A percentile compares a stretch with the other conserved stretches of the same genome.
Evolutionary conservation across 805 yeast species (phyloP).

Genomic region (Dipodascus geniculatus): DNA sequence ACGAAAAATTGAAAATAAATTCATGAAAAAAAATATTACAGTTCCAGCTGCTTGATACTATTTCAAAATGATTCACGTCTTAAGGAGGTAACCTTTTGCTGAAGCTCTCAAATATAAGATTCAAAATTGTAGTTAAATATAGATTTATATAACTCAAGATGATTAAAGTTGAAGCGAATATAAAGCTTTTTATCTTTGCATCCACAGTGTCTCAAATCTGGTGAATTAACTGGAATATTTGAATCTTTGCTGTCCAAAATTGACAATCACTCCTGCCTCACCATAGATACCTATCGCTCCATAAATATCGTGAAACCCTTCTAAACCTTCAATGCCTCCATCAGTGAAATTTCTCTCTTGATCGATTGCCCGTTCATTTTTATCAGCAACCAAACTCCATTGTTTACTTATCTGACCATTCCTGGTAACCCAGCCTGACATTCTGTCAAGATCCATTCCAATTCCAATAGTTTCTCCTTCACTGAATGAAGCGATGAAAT

Average conservation of each 20-base stretch:
- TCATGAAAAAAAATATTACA: too few species aligned
- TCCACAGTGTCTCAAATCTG: too few species aligned
- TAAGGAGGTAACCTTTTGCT: too few species aligned
- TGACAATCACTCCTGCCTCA: slow-evolving; percentile 17
- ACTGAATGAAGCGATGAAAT: slow-evolving; percentile 11
- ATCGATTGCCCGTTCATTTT: slow-evolving; percentile 5
- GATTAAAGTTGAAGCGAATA: too few species aligned
- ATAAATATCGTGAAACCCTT: slow-evolving; percentile 15
- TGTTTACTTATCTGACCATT: slow-evolving; percentile 16
- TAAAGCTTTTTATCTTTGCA: too few species aligned
- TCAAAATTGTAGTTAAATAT: too few species aligned
- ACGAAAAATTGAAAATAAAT: too few species aligned
- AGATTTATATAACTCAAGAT: too few species aligned
- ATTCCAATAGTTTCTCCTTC: slow-evolving; percentile 18
- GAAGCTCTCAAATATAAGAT: too few species aligned
- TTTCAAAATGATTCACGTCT: too few species aligned
- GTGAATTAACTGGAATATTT: background rate
- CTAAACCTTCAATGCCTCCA: slow-evolving; percentile 13
- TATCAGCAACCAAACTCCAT: slow-evolving; percentile 16
- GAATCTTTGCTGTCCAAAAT: slow-evolving; percentile 11
- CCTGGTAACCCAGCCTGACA: slow-evolving; percentile 12
- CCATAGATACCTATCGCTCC: slow-evolving; percentile 21
- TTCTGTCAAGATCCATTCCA: slow-evolving; percentile 16
- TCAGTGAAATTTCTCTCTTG: slow-evolving; percentile 10
- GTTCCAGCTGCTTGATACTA: too few species aligned